Percentiles rank a stretch among this genome's conserved stretches.
phyloP scores from a whole-genome alignment of 2,329 filamentous ascomycete genomes.

The Sporothrix mexicana region DNA sequence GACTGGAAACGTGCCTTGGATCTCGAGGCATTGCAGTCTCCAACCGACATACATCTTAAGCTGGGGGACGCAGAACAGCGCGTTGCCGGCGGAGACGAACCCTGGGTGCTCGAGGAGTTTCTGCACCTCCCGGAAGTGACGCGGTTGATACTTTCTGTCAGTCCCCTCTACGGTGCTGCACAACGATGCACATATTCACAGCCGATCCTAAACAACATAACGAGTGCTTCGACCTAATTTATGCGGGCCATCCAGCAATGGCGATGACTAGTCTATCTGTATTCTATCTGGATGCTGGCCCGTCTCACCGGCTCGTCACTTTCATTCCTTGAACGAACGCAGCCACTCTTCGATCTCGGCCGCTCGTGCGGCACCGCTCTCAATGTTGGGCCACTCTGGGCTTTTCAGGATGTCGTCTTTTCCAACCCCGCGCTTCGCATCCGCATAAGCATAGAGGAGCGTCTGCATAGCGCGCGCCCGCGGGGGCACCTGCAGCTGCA shows the following conservation, averaged over 20 bases:
- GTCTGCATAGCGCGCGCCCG: conserved; percentile 16
- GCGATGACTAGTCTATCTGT: no score
- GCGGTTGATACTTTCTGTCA: conserved; percentile 3
- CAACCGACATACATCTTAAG: not conserved
- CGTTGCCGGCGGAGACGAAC: not conserved
- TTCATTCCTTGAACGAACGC: conserved; percentile 1
- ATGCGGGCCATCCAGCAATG: no score
- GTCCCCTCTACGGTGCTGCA: not conserved
- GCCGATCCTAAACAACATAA: not conserved
- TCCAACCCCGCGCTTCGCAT: conserved; percentile 16
- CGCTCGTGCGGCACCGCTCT: conserved; percentile 3
- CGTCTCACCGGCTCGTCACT: no score
- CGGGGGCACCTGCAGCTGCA: not conserved
- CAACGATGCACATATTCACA: conserved; percentile 1
- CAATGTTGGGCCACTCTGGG: not conserved
- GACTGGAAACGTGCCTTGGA: not conserved
- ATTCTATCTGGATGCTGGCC: no score
- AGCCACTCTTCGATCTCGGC: conserved; percentile 11
- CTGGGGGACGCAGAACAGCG: not conserved
- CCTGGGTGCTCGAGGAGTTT: not conserved
- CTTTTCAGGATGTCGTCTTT: conserved; percentile 15
- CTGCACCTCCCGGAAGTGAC: not conserved
- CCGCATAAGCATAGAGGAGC: conserved; percentile 21
- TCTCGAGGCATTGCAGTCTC: not conserved
- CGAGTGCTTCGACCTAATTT: not conserved